Evolutionary conservation across 257 asterid species (phyloP).

Genomic region (Solanum commersonii): DNA sequence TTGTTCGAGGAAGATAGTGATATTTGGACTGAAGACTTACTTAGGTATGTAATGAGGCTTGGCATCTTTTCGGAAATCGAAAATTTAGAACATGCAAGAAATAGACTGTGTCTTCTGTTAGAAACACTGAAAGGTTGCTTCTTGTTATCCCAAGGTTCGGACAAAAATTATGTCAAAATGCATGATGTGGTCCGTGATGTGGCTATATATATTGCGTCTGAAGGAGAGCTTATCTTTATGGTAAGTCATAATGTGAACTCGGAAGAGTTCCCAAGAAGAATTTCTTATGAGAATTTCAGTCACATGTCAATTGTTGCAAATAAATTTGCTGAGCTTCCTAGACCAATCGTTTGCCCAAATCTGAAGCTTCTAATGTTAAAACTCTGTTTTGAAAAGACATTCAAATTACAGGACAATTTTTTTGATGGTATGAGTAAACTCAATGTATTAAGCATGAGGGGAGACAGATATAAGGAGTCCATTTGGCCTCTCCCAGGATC

Average conservation of each 20-base stretch:
- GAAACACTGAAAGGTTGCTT: background rate
- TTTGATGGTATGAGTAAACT: background rate
- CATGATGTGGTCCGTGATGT: background rate
- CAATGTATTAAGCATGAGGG: background rate
- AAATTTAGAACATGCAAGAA: background rate
- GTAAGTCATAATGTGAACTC: background rate
- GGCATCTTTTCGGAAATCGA: background rate
- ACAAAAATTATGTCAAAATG: background rate
- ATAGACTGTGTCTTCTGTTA: background rate
- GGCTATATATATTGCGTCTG: background rate
- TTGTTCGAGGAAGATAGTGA: background rate
- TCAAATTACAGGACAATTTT: background rate
- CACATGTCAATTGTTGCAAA: background rate
- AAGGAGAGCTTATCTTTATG: background rate
- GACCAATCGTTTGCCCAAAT: background rate
- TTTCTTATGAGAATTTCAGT: background rate
- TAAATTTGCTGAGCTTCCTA: background rate
- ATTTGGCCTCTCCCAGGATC: background rate
- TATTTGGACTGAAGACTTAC: background rate
- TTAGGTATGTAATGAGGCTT: background rate
- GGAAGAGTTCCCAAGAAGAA: background rate
- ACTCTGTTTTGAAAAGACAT: background rate
- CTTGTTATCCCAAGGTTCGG: background rate
- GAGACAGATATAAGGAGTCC: background rate
- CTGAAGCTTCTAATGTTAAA: background rate